Evolutionary conservation across 768 basidiomycete species (phyloP), one percentile per base, ranked within the genome.

Genomic region (Galerina sulciceps): DNA sequence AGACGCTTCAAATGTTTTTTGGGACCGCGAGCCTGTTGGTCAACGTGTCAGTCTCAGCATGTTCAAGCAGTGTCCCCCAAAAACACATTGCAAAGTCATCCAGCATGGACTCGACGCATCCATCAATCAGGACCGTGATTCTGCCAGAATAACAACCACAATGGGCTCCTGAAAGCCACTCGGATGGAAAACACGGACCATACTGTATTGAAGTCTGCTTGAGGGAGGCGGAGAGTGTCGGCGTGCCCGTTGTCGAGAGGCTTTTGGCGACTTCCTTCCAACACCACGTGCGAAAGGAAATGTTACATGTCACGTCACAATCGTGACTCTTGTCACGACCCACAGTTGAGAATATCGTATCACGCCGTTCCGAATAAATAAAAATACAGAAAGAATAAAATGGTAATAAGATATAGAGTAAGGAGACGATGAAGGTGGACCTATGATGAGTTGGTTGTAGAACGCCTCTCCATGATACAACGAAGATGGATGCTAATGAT

Each of bases 1-100:
- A 99, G 87, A 73, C 96, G 92, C 86, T 98, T 98, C 82, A 98
- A 86, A 75, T 98, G 96, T 81, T 97, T 97, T 90, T 93, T 97
- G 64, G 96, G 96, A 88, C 96, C 96, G 77, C 96, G 90, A 73
- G 86, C 94, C 96, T 97, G 66, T 18, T 66, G 65, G 65, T 45
- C 23, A 53, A 54, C 53, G 41, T 10, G 63, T 75, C 59, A 76
- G 76, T 62, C 58, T 63, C 62, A 51, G 52, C 55, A 43, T 52
- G 57, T 43, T 43, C 40, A 45, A 42, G 23, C 10, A 41, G 64
- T 54, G 56, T 50, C 48, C 57, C 63, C 62, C 49, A 65, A 65
- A 57, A 62, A 55, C 56, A 58, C 46, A 55, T 54, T 61, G 53
- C 14, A 75, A 71, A 72, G 73, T 78, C 75, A 83, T 82, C 81